Base-by-base conservation (phyloP, 2,329 filamentous ascomycete species). In the Simplicillium sp. region DNA sequence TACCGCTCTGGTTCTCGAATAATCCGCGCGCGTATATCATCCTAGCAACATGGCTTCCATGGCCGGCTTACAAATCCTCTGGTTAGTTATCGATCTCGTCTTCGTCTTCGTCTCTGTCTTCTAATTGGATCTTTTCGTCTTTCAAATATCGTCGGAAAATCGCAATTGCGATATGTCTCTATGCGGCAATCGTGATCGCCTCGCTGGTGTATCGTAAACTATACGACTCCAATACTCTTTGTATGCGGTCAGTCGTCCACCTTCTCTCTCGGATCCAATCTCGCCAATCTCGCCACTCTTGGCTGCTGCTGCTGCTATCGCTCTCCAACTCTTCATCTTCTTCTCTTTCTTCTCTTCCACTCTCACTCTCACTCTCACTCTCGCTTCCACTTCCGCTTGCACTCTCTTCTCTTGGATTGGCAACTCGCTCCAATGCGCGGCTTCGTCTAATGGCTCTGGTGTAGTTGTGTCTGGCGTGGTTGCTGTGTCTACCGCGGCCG, bases 11-110 rank as follows among this genome's bases (percentile, higher is more conserved):
- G 16, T 37, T 38, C 38, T 48, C 13, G 14, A 17, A 25, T 20
- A 43, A 15, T 32, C 18, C 29, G 11, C 37, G 39, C 16, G 34
- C 37, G 41, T 48, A 48, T n/a, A 48, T 42, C 15, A 46, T 37
- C 3, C 43, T 42, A 4, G 39, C 46, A 11, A 46, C 25, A 13
- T 36, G 36, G 29, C 36, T 43, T 12, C 39, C 18, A 38, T 48
- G 33, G 20, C 36, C 38, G 12, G 43, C 42, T 14, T 47, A 34
- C 14, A 42, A 41, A 34, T 48, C 40, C 28, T 40, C 39, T 32
- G 29, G 0, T 18, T 40, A 42, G 14, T 42, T 36, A 8, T 31
- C 29, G 32, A 44, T 36, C 9, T 38, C 37, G 11, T 36, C 20
- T 15, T 20, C 18, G 1, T 37, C 20, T n/a, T 35, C 29, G 12